phyloP scores from a whole-genome alignment of 768 basidiomycete genomes.

The Macrolepiota fuliginosa region DNA sequence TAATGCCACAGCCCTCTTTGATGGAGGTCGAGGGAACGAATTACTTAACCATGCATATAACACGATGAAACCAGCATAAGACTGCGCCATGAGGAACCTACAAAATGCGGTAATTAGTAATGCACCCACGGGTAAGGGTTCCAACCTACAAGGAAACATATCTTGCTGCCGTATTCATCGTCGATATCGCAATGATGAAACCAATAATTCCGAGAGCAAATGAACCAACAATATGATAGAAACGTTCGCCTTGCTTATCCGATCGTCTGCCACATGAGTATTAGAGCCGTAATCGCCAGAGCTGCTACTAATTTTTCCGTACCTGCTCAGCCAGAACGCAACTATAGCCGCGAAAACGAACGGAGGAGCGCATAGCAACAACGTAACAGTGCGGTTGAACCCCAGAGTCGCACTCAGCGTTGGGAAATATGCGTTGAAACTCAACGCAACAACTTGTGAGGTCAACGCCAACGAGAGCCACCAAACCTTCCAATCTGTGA shows the following conservation, averaged over 20 bases:
- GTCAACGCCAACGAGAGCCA: conserved; percentile 67
- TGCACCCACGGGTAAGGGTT: not conserved
- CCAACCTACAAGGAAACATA: conserved; percentile 64
- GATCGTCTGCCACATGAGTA: conserved; percentile 52
- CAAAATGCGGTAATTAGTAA: not conserved
- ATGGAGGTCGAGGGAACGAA: conserved; percentile 67
- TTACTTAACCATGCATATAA: conserved; percentile 52
- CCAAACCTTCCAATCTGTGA: conserved; percentile 85
- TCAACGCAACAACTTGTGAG: conserved; percentile 58
- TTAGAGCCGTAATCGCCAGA: conserved; percentile 1
- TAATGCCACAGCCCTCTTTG: conserved; percentile 81
- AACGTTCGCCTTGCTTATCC: conserved; percentile 73
- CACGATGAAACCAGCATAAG: conserved; percentile 67
- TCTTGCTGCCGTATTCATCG: conserved; percentile 64
- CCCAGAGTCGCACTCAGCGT: conserved; percentile 74
- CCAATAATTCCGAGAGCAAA: conserved; percentile 66
- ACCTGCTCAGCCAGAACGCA: conserved; percentile 52
- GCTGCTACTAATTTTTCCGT: conserved; percentile 14
- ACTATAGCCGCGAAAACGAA: conserved; percentile 64
- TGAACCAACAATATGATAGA: conserved; percentile 61
- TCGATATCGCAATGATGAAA: conserved; percentile 69
- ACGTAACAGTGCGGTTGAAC: conserved; percentile 58
- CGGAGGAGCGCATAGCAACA: conserved; percentile 82
- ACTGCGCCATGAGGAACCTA: conserved; percentile 78
- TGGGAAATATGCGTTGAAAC: conserved; percentile 81